A percentile compares a stretch with the other conserved stretches of the same genome.
These are phyloP conservation scores for Fragaria vesca DNA, from an alignment of 306 rosid genomes.

Conservation along the genomic window DNA sequence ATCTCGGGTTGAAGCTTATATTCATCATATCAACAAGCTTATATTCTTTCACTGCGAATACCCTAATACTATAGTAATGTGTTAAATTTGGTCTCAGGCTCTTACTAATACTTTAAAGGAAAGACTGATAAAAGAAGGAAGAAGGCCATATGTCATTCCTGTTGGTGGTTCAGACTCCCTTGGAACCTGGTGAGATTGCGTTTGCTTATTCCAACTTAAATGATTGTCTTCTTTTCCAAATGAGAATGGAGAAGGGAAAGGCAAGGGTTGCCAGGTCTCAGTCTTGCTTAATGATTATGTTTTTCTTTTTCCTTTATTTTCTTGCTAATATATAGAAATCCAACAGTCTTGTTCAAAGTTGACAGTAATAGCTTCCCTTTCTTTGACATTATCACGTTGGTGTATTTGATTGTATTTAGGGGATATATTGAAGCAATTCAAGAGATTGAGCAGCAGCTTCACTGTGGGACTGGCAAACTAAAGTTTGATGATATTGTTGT, in stretches of 20 bases:
- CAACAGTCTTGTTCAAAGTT: conserved; percentile 4
- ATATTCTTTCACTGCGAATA: conserved; percentile 5
- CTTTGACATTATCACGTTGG: neutral
- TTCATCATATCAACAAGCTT: neutral
- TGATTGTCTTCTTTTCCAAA: neutral
- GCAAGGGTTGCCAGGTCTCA: neutral
- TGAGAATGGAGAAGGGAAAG: neutral
- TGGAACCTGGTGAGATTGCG: conserved; percentile 54
- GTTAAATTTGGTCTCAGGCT: conserved; percentile 41
- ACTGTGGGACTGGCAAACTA: conserved; percentile 35
- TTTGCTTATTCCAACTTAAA: too few relatives aligned
- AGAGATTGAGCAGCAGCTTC: conserved; percentile 87
- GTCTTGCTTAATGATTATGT: neutral
- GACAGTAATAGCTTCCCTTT: conserved; percentile 9
- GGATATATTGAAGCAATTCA: conserved; percentile 79
- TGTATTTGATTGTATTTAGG: conserved; percentile 46
- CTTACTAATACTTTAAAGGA: conserved; percentile 61
- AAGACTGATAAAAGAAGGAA: conserved; percentile 78
- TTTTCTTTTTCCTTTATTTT: neutral
- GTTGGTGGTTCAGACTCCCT: conserved; percentile 89
- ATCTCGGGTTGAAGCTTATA: neutral
- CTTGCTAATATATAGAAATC: neutral
- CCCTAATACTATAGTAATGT: neutral
- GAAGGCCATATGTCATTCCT: conserved; percentile 87
- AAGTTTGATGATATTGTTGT: conserved; percentile 91